These are phyloP conservation scores for Komagataella pastoris DNA, from an alignment of 805 yeast genomes.

Conservation along the genomic window DNA sequence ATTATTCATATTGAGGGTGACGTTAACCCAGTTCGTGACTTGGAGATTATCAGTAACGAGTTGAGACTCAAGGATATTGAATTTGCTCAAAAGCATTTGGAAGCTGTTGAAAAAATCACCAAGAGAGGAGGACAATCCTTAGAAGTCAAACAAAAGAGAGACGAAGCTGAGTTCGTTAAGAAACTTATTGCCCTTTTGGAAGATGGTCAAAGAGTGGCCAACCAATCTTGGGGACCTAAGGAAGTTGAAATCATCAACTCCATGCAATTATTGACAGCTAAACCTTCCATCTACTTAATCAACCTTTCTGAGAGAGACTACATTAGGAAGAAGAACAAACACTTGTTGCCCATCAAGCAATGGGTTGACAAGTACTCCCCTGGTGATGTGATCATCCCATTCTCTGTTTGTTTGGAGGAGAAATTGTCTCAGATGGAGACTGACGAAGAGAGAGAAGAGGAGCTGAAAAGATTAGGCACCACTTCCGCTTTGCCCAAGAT, in stretches of 20 bases:
- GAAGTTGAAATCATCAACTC: constrained; percentile 59
- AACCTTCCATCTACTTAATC: constrained; percentile 71
- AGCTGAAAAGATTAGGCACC: constrained; percentile 21
- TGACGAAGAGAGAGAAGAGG: constrained; percentile 29
- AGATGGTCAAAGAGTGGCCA: constrained; percentile 48
- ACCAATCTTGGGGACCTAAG: constrained; percentile 43
- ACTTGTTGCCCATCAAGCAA: constrained; percentile 31
- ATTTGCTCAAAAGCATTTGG: constrained; percentile 55
- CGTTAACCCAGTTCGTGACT: constrained; percentile 90
- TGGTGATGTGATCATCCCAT: constrained; percentile 77
- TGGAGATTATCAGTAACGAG: constrained; percentile 84
- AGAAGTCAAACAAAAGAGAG: constrained; percentile 51
- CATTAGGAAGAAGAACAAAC: constrained; percentile 35
- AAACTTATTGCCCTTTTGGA: constrained; percentile 51
- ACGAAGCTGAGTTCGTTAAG: constrained; percentile 44
- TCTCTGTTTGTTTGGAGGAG: constrained; percentile 87
- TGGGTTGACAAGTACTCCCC: constrained; percentile 67
- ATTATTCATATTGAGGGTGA: constrained; percentile 95
- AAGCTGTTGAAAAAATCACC: constrained; percentile 40
- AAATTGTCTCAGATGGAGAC: constrained; percentile 78
- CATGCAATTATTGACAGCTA: constrained; percentile 70
- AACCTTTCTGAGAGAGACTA: constrained; percentile 67
- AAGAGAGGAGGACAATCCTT: constrained; percentile 54
- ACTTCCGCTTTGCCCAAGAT: constrained; percentile 47
- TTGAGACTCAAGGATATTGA: constrained; percentile 94